Conservation (phyloP, 495 filamentous ascomycete species). For the Penicillium lagena region DNA sequence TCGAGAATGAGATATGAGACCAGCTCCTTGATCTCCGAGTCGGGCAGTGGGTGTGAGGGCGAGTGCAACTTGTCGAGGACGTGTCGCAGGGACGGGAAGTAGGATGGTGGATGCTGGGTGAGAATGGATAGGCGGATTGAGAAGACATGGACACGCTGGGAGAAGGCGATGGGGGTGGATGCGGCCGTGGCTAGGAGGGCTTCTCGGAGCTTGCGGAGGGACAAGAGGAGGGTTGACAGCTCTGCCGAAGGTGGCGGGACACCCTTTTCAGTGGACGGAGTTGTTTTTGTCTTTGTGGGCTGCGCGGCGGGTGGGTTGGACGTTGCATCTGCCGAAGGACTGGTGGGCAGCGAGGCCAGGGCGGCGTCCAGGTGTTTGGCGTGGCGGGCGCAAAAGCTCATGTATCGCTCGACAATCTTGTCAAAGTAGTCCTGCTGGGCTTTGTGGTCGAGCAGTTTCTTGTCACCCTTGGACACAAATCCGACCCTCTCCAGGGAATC, state of each 20-base stretch:
- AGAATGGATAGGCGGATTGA: constrained; percentile 77
- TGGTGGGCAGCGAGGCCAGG: constrained; percentile 59
- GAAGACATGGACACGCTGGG: constrained; percentile 68
- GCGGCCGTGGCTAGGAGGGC: constrained; percentile 64
- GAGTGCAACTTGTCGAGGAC: constrained; percentile 66
- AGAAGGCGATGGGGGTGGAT: constrained; percentile 53
- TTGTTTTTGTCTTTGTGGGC: constrained; percentile 9
- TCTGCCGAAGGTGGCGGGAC: constrained; percentile 39
- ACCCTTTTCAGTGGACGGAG: constrained; percentile 10
- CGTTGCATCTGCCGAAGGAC: constrained; percentile 33
- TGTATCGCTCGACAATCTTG: constrained; percentile 78
- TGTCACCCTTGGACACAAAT: constrained; percentile 85
- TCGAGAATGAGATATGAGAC: constrained; percentile 79
- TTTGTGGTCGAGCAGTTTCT: constrained; percentile 64
- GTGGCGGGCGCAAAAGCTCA: constrained; percentile 73
- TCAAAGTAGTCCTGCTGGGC: constrained; percentile 78
- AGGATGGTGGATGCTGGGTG: constrained; percentile 73
- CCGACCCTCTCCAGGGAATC: constrained; percentile 76
- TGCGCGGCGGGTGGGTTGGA: constrained; percentile 32
- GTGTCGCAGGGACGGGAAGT: constrained; percentile 78
- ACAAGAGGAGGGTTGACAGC: constrained; percentile 54
- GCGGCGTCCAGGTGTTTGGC: constrained; percentile 64
- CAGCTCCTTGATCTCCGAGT: constrained; percentile 67
- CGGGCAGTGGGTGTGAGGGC: constrained; percentile 51
- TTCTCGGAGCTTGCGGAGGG: constrained; percentile 89